Evolutionary conservation across 139 green algal genomes (phyloP), one percentile per base, ranked within the genome.

Genomic region (Mesotaenium endlicherianum): DNA sequence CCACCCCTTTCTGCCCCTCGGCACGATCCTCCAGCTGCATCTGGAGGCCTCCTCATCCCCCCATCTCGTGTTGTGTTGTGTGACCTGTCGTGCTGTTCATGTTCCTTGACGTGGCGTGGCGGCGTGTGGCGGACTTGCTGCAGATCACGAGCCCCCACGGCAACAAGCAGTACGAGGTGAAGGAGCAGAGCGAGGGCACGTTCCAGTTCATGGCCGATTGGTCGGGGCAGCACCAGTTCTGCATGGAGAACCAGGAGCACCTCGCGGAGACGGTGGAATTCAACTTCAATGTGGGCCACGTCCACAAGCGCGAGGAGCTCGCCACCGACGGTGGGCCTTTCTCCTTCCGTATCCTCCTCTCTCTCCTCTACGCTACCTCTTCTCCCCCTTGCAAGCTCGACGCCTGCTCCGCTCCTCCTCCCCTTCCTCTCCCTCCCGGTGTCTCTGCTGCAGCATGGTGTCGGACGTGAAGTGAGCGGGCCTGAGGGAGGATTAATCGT

Each of bases 201-300:
- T 80, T 75, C 38, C 45, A 80, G 38, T 80, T 80, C 5, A 70
- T 16, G 41, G 20, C 36, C 36, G 57, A 36, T 17, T 58, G 57
- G 38, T 70, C 71, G 14, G 71, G 71, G 38, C 38, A 43, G 3
- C 57, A 55, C 55, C 41, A 55, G 20, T 80, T 80, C 41, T 80
- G 71, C 38, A 70, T 80, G 71, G 71, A 80, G 14, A 57, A 80
- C 50, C 26, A 53, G 38, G 55, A 70, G 17, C 71, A 80, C 38
- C 41, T 70, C 38, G 38, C 55, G 8, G 71, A 17, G 20, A 80
- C 71, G 3, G 41, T 80, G 38, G 39, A 80, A 16, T 39, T 80
- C 0, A 80, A 70, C 41, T 80, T 68, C 55, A 36, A 80, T 40
- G 30, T 80, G 3, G 71, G 71, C 8, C 71, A 80, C 55, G n/a